phyloP scores from a whole-genome alignment of 2,329 filamentous ascomycete species.

The Macroventuria anomochaeta region DNA sequence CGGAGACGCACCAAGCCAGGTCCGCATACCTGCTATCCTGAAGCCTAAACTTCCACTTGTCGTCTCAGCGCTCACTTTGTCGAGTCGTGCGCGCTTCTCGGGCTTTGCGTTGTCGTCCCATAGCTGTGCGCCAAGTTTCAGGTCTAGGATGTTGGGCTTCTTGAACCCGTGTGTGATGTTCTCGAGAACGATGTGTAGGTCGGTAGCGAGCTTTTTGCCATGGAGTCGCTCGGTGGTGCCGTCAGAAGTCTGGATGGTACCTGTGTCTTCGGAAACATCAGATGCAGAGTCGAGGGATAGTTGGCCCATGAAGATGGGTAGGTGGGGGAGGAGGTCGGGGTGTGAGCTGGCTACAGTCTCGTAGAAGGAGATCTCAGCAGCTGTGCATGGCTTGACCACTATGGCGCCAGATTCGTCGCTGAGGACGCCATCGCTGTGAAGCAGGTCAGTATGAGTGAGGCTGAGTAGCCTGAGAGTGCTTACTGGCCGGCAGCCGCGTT shows the following conservation, averaged over 20 bases:
- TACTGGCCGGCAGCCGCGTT: conserved; percentile 86
- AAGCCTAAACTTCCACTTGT: conserved; percentile 67
- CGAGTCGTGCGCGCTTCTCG: conserved; percentile 65
- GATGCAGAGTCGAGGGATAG: conserved; percentile 61
- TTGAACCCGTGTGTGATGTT: conserved; percentile 83
- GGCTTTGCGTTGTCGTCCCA: conserved; percentile 76
- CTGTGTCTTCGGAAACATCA: conserved; percentile 31
- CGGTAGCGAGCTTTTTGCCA: conserved; percentile 73
- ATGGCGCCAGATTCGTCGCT: conserved; percentile 82
- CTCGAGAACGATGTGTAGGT: conserved; percentile 81
- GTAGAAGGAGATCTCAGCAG: conserved; percentile 88
- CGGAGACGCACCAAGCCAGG: conserved; percentile 53
- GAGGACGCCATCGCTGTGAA: conserved; percentile 81
- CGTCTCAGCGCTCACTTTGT: conserved; percentile 64
- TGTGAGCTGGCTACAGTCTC: conserved; percentile 71
- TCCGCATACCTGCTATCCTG: conserved; percentile 70
- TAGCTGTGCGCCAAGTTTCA: conserved; percentile 85
- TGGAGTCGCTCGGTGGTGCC: conserved; percentile 51
- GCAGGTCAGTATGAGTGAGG: conserved; percentile 15
- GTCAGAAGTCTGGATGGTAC: conserved; percentile 35
- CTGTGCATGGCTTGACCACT: conserved; percentile 92
- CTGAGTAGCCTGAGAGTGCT: conserved; percentile 50
- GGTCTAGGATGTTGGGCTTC: conserved; percentile 87
- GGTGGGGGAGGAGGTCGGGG: conserved; percentile 76
- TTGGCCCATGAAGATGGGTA: conserved; percentile 85